These are phyloP conservation scores for Tetrahymena borealis DNA, from an alignment of 73 alveolate species.

Conservation along the genomic window DNA sequence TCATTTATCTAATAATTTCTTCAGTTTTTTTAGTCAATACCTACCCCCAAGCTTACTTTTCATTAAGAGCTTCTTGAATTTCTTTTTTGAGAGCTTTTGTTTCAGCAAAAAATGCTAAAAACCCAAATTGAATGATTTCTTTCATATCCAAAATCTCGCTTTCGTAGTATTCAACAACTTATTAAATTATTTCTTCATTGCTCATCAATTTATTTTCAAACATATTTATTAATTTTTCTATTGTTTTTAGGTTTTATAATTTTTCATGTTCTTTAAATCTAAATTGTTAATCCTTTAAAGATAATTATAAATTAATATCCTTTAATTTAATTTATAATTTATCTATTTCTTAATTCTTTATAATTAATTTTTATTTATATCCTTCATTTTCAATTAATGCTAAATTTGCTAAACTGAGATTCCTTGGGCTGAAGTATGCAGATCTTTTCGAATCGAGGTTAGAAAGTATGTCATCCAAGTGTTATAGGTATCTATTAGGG, in stretches of 20 bases:
- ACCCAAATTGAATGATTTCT: not conserved
- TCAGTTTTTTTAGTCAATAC: not conserved
- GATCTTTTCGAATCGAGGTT: not conserved
- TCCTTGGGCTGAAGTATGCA: not conserved
- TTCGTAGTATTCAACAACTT: not conserved
- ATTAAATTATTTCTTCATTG: not conserved
- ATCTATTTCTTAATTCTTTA: not conserved
- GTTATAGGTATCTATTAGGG: not conserved
- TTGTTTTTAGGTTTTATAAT: not conserved
- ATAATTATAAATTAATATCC: not conserved
- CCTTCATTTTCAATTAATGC: not conserved
- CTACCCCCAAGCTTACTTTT: not conserved
- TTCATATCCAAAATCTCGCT: not conserved
- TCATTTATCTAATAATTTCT: not conserved
- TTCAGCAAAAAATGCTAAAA: not conserved
- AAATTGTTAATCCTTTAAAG: not conserved
- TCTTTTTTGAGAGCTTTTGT: not conserved
- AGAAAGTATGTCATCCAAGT: not conserved
- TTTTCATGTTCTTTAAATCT: not conserved
- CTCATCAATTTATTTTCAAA: not conserved
- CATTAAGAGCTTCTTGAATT: not conserved
- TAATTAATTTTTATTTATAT: not conserved
- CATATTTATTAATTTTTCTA: not conserved
- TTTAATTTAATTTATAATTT: not conserved
- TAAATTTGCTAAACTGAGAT: not conserved